Base-by-base conservation (phyloP, 192 early-diverging fungal species). In the Backusella circina region DNA sequence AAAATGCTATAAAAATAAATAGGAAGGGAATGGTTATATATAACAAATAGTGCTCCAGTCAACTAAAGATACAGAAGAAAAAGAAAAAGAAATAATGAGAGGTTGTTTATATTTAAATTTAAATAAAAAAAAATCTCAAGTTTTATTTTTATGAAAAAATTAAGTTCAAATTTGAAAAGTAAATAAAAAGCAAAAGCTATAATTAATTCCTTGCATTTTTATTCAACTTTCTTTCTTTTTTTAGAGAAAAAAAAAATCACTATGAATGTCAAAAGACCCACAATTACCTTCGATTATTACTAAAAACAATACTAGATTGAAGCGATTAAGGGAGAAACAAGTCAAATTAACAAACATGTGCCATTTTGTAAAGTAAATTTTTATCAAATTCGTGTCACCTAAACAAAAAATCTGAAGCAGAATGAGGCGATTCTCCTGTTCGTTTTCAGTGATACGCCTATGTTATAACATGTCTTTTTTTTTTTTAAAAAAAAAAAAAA, bases 281-380 rank as follows among this genome's bases (percentile, higher is more conserved):
- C 21, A 28, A 61, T 61, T 61, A n/a, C n/a, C n/a, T n/a, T n/a
- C n/a, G n/a, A n/a, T n/a, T n/a, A n/a, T n/a, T n/a, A 61, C 54
- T 26, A 61, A 61, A 28, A 61, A 61, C 21, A 61, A 28, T 21
- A 26, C 1, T 61, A 8, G 3, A 61, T 26, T 28, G 26, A 61
- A 28, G 54, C 12, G 54, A 61, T 61, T 61, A 61, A 30, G 26
- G 54, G 54, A 61, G 23, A 21, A 21, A 6, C 50, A 9, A 41
- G 54, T 61, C 54, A 61, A 61, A 61, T 28, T 61, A 61, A 8
- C 10, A 61, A 61, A 61, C 54, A 61, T 61, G 54, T 61, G 54
- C 21, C 23, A 28, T 61, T 61, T 61, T 61, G 54, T 61, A 61
- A 61, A 61, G 54, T 61, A 61, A 61, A 61, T 61, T 61, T 61